Conservation (phyloP, 768 basidiomycete genomes). For the Paxillus involutus region DNA sequence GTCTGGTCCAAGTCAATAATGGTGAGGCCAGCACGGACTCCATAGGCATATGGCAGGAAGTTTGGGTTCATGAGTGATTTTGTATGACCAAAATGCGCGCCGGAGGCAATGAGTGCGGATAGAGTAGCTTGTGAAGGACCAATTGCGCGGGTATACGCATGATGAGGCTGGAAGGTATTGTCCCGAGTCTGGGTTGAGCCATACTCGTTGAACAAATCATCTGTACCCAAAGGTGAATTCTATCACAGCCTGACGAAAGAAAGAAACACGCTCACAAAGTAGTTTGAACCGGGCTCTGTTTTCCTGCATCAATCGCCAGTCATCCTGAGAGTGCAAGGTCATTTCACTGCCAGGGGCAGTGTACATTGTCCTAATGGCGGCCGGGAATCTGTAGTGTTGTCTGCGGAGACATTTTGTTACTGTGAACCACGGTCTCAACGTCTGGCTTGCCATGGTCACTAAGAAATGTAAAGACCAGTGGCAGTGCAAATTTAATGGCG, state of each 20-base stretch:
- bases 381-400: not conserved
- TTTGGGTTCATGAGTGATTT: constrained; percentile 83
- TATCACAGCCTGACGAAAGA: not conserved
- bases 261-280: constrained; percentile 46
- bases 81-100: constrained; percentile 93
- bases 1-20: constrained; percentile 96
- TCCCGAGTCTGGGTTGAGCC: constrained; percentile 76
- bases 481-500: constrained; percentile 31
- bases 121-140: constrained; percentile 67
- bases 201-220: constrained; percentile 60
- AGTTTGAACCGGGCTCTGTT: constrained; percentile 54
- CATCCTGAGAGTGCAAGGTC: constrained; percentile 47
- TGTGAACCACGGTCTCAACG: constrained; percentile 22
- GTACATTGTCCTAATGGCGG: constrained; percentile 26
- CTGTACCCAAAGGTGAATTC: constrained; percentile 36
- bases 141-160: constrained; percentile 62
- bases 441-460: constrained; percentile 25
- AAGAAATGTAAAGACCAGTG: constrained; percentile 15
- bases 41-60: constrained; percentile 91
- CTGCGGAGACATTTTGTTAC: constrained; percentile 23
- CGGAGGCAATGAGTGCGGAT: constrained; percentile 88
- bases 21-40: constrained; percentile 83
- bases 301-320: constrained; percentile 66
- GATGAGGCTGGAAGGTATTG: constrained; percentile 72
- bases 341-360: constrained; percentile 28